These are phyloP conservation scores for Oryza brachyantha DNA, from an alignment of 176 grass and related monocot genomes.

Conservation along the genomic window DNA sequence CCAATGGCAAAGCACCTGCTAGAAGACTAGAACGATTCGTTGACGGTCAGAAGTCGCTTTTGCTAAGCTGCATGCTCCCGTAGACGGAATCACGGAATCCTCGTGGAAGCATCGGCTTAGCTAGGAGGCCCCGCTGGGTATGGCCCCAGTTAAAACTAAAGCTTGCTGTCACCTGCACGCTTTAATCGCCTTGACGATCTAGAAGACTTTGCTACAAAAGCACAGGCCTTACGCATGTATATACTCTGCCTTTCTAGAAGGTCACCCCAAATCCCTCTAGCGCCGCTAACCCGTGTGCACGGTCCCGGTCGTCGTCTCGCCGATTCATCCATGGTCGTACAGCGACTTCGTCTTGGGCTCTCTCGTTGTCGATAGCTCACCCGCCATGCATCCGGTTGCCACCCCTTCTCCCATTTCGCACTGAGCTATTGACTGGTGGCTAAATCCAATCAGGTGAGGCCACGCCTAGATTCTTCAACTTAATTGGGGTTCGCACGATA, in stretches of 20 bases:
- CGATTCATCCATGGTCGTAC: not conserved
- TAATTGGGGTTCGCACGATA: not conserved
- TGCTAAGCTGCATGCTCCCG: not conserved
- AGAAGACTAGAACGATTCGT: not conserved
- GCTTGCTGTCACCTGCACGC: not conserved
- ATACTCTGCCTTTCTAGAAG: not conserved
- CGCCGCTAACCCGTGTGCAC: not conserved
- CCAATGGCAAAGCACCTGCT: not conserved
- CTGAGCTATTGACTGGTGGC: too few species aligned
- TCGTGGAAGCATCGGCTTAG: not conserved
- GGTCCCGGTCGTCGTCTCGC: not conserved
- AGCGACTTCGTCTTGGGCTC: not conserved
- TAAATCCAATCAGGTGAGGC: not conserved
- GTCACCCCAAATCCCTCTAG: not conserved
- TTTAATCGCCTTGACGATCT: not conserved
- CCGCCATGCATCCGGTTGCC: not conserved
- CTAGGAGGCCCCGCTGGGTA: not conserved
- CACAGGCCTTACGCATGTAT: not conserved
- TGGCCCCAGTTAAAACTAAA: not conserved
- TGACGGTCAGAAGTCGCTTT: not conserved
- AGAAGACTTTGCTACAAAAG: not conserved
- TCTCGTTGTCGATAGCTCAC: too few species aligned
- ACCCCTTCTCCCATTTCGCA: not conserved
- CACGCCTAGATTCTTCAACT: not conserved
- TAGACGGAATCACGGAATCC: not conserved